These are phyloP conservation scores for Lasiosphaeria miniovina DNA, from an alignment of 495 filamentous ascomycete species.

Conservation along the genomic window DNA sequence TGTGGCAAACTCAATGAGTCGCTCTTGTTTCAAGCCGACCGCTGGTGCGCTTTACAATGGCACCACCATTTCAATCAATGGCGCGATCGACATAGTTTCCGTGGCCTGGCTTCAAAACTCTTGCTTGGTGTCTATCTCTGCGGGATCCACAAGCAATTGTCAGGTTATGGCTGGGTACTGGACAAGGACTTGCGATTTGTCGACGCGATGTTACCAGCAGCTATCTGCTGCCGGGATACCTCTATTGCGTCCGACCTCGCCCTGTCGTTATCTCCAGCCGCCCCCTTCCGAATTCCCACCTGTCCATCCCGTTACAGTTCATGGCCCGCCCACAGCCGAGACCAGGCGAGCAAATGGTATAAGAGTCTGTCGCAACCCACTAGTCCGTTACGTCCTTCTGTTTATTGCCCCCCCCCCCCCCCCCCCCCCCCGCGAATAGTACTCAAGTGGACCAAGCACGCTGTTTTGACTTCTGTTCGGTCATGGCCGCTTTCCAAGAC, in stretches of 20 bases:
- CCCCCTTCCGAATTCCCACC: background rate
- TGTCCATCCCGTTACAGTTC: conserved; percentile 3
- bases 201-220: conserved; percentile 23
- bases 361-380: background rate
- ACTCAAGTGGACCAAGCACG: background rate
- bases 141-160: background rate
- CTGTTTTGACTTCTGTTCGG: background rate
- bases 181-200: conserved; percentile 25
- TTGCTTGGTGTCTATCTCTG: background rate
- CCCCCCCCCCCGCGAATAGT: background rate
- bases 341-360: background rate
- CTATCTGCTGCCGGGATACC: conserved; percentile 1
- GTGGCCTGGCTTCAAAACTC: conserved; percentile 8
- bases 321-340: background rate
- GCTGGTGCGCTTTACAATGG: conserved; percentile 12
- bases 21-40: no score
- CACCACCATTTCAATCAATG: conserved; percentile 34
- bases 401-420: background rate
- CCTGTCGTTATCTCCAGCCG: background rate
- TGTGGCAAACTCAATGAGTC: no score
- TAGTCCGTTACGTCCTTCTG: background rate
- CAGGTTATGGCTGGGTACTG: conserved; percentile 3
- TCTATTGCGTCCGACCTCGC: conserved; percentile 15
- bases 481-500: conserved; percentile 22
- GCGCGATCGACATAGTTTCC: conserved; percentile 29